Base-by-base conservation (phyloP, 2,329 filamentous ascomycete species). In the Alternaria brassicae region DNA sequence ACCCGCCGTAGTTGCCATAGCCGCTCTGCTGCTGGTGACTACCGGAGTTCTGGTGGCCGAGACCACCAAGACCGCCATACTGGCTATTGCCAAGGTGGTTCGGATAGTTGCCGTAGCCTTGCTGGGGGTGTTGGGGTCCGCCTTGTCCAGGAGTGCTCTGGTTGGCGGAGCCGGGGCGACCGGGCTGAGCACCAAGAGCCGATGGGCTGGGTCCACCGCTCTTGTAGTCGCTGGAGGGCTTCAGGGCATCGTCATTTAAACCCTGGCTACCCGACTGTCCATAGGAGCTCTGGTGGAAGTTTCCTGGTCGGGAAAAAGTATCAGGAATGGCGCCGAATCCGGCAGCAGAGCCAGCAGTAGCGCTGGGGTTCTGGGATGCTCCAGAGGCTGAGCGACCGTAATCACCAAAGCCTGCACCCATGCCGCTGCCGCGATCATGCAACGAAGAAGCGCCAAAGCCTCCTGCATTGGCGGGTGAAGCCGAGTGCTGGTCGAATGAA, bases 401-500 rank as follows among this genome's bases (percentile, higher is more conserved):
- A 37, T 86, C 84, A 30, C 84, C 83, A 44, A 88, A 82, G 48
- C 85, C 84, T 60, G 78, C 80, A 41, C 81, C 75, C 25, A 79
- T 71, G 50, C 77, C 79, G 61, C 74, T 78, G 54, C 82, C 82
- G 30, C 82, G 79, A 53, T 80, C 81, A 53, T 82, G 80, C 66
- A 81, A 75, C 15, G 80, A 79, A 47, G 79, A 76, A 40, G 78
- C 78, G 30, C 80, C 80, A 62, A 85, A 86, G 17, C 81, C 81
- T 47, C 81, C 83, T 21, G 82, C 82, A 61, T 86, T 88, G 32
- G 85, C 87, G 10, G 88, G 87, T 21, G 88, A 88, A 15, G 87
- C 85, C 2, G 86, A 84, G 72, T 90, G 86, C 65, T 83, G 81
- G 42, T 90, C 88, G 67, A 86, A 88, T 8, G 85, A 85, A 37